Conservation (phyloP, 2,329 filamentous ascomycete genomes). For the Aureobasidium sp. region DNA sequence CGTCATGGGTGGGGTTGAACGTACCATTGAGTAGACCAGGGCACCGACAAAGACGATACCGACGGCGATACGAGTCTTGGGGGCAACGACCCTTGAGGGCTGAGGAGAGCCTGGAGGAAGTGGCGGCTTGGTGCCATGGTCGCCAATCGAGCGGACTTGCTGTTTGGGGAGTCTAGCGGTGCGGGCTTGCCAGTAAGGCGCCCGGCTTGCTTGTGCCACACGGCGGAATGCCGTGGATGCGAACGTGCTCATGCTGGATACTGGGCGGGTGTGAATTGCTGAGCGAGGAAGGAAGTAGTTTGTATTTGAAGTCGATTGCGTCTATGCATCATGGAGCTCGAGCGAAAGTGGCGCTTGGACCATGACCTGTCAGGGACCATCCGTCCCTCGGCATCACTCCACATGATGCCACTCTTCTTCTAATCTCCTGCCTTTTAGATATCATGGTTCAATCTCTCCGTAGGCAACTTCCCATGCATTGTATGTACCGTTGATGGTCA, state of each 20-base stretch:
- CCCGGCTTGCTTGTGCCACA: conserved; percentile 12
- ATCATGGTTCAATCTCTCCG: neutral
- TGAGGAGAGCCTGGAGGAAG: conserved; percentile 20
- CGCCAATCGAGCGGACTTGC: conserved; percentile 18
- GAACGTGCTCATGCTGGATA: conserved; percentile 13
- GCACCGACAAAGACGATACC: conserved; percentile 59
- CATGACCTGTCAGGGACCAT: conserved; percentile 13
- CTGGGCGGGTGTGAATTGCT: neutral
- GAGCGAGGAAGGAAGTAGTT: neutral
- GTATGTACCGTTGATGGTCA: neutral
- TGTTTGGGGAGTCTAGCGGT: conserved; percentile 15
- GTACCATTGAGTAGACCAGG: conserved; percentile 67
- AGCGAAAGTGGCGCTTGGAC: neutral
- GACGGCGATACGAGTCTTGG: conserved; percentile 48
- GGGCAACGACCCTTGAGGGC: conserved; percentile 35
- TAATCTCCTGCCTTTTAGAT: too few species aligned
- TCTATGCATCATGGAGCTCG: conserved; percentile 15
- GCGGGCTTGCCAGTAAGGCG: conserved; percentile 15
- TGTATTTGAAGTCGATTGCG: conserved; percentile 3
- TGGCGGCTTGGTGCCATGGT: conserved; percentile 19
- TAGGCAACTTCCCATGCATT: neutral
- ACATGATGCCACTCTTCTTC: conserved; percentile 1
- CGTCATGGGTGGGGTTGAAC: conserved; percentile 21
- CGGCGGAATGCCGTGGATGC: conserved; percentile 20
- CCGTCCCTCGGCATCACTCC: neutral